phyloP scores from a whole-genome alignment of 176 grass and related monocot genomes.

The Zizania latifolia region DNA sequence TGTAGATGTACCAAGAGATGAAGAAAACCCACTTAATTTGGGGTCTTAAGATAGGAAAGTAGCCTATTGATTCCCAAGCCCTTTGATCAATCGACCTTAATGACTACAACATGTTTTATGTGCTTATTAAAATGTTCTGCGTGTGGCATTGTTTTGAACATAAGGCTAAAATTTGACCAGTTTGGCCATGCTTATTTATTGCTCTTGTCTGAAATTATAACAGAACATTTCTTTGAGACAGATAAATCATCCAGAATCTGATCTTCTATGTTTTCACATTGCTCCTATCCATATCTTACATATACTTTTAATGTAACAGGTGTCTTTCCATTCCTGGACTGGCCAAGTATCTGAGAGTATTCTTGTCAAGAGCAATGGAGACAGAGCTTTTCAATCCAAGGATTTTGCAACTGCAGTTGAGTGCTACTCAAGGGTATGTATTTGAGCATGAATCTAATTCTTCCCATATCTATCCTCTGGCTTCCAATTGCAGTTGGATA shows the following conservation, averaged over 20 bases:
- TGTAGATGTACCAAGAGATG: neutral
- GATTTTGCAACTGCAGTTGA: conserved; percentile 57
- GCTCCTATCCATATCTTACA: conserved; percentile 4
- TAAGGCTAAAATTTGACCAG: neutral
- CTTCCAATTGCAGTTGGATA: neutral
- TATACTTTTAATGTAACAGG: conserved; percentile 40
- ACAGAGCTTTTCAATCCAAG: conserved; percentile 69
- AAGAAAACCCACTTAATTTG: neutral
- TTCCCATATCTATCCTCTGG: neutral
- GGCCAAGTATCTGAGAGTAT: conserved; percentile 64
- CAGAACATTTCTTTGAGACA: neutral
- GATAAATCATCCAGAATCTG: neutral
- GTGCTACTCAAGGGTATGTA: conserved; percentile 66
- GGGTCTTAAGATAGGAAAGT: neutral
- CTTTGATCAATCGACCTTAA: neutral
- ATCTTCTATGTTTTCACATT: conserved; percentile 6
- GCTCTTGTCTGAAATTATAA: neutral
- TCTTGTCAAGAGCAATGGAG: conserved; percentile 56
- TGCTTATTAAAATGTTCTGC: neutral
- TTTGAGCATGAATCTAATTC: neutral
- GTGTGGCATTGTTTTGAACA: neutral
- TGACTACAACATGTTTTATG: neutral
- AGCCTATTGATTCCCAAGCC: neutral
- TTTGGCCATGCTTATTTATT: neutral
- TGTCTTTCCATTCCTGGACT: conserved; percentile 80